Evolutionary conservation across 306 rosid genomes (phyloP), one percentile per base, ranked within the genome.

Genomic region (Lupinus albus): DNA sequence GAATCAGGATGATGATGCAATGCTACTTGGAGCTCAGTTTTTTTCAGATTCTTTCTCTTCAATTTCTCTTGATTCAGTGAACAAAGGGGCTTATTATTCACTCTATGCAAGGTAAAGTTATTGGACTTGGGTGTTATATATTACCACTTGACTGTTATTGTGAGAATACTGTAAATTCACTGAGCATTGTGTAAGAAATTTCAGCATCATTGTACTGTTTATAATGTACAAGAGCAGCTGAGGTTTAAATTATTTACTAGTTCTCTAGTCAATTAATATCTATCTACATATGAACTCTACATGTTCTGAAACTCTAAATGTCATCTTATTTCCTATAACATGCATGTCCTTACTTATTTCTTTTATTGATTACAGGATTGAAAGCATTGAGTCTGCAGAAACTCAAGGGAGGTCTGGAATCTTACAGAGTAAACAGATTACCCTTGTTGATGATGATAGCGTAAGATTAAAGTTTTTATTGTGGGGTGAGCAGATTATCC

Each of bases 1-100:
- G 98, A 86, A 88, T 70, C 89, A 80, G 64, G 96, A 89, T 71
- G 93, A 81, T 70, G 98, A 93, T 86, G 88, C 86, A 70, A 87
- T 93, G 90, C 85, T 93, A 69, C 76, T 89, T 68, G 91, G 80
- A 67, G 96, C 95, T 71, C 95, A 92, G 63, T 89, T 89, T 78
- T 89, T 84, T 82, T 84, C 96, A 6, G 98, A 86, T 74, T 78
- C 93, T 39, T 89, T 93, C 79, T 81, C 88, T 81, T 86, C 96
- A 49, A 67, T 92, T 73, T 84, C 95, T 56, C 81, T 81, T 44
- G 91, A 81, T 45, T 82, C 84, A 12, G 82, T 73, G 66, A 71
- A 81, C 42, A 49, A 73, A 71, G 93, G 89, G 42, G 73, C 47
- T 73, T 75, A 81, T 39, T 89, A 83, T 82, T 93, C 98, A 48